Percentiles rank a stretch among this genome's conserved stretches.
Evolutionary conservation across 257 asterid genomes (phyloP).

Genomic region (Petunia axillaris): DNA sequence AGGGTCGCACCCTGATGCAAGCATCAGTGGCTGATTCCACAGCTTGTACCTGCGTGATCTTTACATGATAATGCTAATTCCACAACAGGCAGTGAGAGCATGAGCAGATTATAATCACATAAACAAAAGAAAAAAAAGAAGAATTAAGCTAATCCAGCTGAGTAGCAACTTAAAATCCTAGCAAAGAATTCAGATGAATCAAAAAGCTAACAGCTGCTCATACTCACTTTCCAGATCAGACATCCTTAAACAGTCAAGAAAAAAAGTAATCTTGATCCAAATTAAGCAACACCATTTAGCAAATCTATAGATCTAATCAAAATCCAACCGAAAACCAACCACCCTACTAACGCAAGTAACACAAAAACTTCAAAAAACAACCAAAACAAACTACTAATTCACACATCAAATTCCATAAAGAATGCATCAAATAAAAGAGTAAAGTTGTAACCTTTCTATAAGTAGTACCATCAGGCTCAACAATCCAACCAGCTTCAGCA

Average conservation of each 20-base stretch:
- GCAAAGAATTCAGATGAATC: not conserved
- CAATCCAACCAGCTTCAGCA: conserved; percentile 94
- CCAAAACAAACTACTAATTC: not conserved
- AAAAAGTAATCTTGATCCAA: conserved; percentile 32
- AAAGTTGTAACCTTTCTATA: conserved; percentile 70
- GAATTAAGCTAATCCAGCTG: conserved; percentile 5
- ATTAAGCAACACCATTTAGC: conserved; percentile 31
- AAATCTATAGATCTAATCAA: conserved; percentile 56
- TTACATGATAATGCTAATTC: not conserved
- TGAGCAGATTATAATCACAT: not conserved
- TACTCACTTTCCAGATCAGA: conserved; percentile 27
- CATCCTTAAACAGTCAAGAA: not conserved
- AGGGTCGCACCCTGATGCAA: too few species aligned
- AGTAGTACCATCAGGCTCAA: conserved; percentile 95
- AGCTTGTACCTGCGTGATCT: too few species aligned
- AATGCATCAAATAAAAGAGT: not conserved
- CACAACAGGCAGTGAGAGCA: not conserved
- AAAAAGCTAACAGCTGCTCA: not conserved
- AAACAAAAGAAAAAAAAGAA: not conserved
- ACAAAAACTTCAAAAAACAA: not conserved
- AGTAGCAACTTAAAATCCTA: not conserved
- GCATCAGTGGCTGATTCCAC: too few species aligned
- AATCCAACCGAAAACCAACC: conserved; percentile 16
- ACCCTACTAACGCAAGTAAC: not conserved
- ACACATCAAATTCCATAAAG: too few species aligned